phyloP scores from a whole-genome alignment of 2,329 filamentous ascomycete species.

The Oidium heveae region DNA sequence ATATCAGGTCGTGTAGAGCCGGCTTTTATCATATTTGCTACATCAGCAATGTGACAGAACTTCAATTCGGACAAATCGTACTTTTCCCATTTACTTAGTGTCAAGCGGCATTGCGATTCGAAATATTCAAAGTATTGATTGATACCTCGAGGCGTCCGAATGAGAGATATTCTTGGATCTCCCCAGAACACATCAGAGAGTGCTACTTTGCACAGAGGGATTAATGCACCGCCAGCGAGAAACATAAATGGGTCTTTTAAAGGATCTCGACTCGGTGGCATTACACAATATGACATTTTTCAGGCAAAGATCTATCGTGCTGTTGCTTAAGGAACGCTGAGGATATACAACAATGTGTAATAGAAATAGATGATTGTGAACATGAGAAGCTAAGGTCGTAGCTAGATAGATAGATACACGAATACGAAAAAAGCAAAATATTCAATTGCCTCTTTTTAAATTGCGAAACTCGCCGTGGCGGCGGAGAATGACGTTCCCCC shows the following conservation, averaged over 20 bases:
- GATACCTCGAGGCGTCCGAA: background rate
- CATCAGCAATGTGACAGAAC: slow-evolving; percentile 2
- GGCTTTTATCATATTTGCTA: slow-evolving; percentile 1
- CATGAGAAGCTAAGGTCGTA: background rate
- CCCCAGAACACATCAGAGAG: slow-evolving; percentile 1
- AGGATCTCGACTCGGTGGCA: slow-evolving; percentile 2
- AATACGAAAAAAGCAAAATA: no score
- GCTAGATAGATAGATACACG: no score
- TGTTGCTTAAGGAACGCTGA: no score
- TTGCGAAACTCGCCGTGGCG: no score
- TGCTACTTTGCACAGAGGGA: slow-evolving; percentile 2
- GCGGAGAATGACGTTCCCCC: no score
- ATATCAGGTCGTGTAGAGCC: slow-evolving; percentile 2
- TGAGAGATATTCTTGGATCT: slow-evolving; percentile 1
- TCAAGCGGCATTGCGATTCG: slow-evolving; percentile 1
- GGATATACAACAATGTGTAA: background rate
- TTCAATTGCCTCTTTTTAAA: no score
- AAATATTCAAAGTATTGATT: slow-evolving; percentile 2
- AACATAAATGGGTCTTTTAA: slow-evolving; percentile 2
- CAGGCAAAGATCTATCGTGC: no score
- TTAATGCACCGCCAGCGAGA: slow-evolving; percentile 2
- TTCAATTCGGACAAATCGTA: slow-evolving; percentile 1
- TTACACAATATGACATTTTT: slow-evolving; percentile 1
- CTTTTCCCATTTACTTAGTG: slow-evolving; percentile 1
- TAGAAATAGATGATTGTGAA: background rate